Percentiles rank a stretch among this genome's conserved stretches.
Conservation (phyloP, 441 rosid species). For the Pelargonium cotyledonis region DNA sequence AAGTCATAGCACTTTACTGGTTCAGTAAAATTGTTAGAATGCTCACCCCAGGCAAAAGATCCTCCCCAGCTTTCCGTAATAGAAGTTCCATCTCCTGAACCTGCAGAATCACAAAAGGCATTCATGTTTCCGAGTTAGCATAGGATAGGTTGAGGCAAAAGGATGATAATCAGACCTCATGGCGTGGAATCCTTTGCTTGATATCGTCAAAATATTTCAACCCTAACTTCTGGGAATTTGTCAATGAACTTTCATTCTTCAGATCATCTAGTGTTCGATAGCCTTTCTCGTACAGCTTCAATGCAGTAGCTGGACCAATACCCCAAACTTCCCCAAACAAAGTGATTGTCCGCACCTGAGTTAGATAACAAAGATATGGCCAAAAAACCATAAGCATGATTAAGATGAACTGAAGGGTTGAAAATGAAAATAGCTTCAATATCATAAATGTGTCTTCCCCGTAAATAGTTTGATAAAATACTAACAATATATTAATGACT, state of each 20-base stretch:
- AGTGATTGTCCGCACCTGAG: constrained; percentile 71
- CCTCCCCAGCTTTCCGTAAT: constrained; percentile 67
- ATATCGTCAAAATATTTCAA: constrained; percentile 87
- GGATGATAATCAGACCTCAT: constrained; percentile 49
- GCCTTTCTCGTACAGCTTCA: constrained; percentile 87
- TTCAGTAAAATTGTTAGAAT: constrained; percentile 13
- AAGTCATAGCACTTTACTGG: background rate
- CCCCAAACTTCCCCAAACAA: constrained; percentile 98
- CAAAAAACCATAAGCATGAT: constrained; percentile 7
- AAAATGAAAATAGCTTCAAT: constrained; percentile 1
- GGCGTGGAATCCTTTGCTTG: constrained; percentile 71
- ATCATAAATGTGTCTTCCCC: background rate
- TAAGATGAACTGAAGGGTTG: background rate
- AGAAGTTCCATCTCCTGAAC: constrained; percentile 81
- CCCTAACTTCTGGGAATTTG: constrained; percentile 72
- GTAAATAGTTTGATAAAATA: background rate
- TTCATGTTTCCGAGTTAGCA: constrained; percentile 9
- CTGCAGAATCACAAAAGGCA: constrained; percentile 27
- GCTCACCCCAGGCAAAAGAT: constrained; percentile 71
- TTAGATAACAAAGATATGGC: constrained; percentile 14
- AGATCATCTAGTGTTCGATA: constrained; percentile 70
- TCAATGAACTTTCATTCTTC: constrained; percentile 67
- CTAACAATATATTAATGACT: background rate
- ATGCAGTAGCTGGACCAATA: constrained; percentile 89
- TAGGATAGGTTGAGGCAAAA: constrained; percentile 17